Percentiles rank a stretch among this genome's conserved stretches.
Evolutionary conservation across 2,329 filamentous ascomycete species (phyloP).

Genomic region (Microcyclosporella mali): DNA sequence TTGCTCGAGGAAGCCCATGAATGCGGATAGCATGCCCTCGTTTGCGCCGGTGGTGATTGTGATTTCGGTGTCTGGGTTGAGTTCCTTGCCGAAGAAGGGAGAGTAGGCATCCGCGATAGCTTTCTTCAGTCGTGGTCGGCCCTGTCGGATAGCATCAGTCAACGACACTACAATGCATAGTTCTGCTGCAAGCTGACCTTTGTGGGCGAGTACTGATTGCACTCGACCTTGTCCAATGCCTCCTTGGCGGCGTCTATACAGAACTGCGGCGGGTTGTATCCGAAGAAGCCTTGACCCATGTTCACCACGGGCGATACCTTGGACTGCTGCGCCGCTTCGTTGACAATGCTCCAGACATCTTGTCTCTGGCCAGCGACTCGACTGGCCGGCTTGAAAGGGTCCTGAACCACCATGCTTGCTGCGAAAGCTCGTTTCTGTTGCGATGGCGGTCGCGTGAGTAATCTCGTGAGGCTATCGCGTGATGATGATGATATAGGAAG

Average conservation of each 20-base stretch:
- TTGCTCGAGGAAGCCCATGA: slow-evolving; percentile 93
- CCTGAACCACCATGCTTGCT: slow-evolving; percentile 23
- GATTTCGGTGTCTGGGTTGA: slow-evolving; percentile 88
- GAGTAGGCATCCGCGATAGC: slow-evolving; percentile 90
- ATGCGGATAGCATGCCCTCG: slow-evolving; percentile 90
- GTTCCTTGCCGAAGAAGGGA: slow-evolving; percentile 71
- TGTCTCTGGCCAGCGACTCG: slow-evolving; percentile 50
- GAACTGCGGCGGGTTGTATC: slow-evolving; percentile 89
- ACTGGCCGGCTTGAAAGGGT: slow-evolving; percentile 47
- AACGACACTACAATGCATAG: background rate
- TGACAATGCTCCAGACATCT: slow-evolving; percentile 62
- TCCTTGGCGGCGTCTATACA: slow-evolving; percentile 86
- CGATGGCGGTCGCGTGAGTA: background rate
- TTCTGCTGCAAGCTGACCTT: slow-evolving; percentile 48
- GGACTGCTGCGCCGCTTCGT: slow-evolving; percentile 59
- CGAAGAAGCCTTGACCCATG: slow-evolving; percentile 72
- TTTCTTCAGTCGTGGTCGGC: slow-evolving; percentile 83
- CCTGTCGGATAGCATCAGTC: slow-evolving; percentile 37
- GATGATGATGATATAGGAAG: background rate
- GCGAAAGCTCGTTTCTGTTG: slow-evolving; percentile 15
- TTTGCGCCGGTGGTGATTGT: slow-evolving; percentile 91
- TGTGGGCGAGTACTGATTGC: slow-evolving; percentile 97
- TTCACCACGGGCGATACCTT: slow-evolving; percentile 61
- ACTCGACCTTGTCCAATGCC: slow-evolving; percentile 84
- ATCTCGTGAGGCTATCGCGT: no score